A percentile compares a stretch with the other conserved stretches of the same genome.
phyloP scores from a whole-genome alignment of 768 basidiomycete species.

The Naematelia aurantialba region DNA sequence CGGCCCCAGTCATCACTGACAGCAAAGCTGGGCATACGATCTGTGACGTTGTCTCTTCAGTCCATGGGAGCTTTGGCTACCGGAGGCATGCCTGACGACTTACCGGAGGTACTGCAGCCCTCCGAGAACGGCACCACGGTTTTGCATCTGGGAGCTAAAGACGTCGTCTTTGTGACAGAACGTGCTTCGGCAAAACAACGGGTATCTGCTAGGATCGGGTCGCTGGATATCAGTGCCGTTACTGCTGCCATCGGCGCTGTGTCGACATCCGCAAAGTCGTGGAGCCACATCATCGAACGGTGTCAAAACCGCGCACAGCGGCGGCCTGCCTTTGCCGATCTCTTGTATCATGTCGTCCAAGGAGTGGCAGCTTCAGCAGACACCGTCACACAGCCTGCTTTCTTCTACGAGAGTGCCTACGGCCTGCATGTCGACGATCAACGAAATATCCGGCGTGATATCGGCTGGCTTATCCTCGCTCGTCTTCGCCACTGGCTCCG shows the following conservation, averaged over 20 bases:
- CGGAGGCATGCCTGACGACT: not conserved
- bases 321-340: conserved; percentile 4
- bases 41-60: not conserved
- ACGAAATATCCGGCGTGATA: conserved; percentile 52
- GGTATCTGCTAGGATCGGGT: not conserved
- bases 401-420: conserved; percentile 28
- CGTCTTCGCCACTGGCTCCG: conserved; percentile 69
- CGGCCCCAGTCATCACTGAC: not conserved
- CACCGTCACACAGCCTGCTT: conserved; percentile 4
- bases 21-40: not conserved
- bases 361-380: conserved; percentile 1
- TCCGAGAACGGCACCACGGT: not conserved
- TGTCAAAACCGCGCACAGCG: not conserved
- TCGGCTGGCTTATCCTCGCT: conserved; percentile 70
- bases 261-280: conserved; percentile 5
- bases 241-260: conserved; percentile 14
- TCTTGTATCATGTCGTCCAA: conserved; percentile 17
- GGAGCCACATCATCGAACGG: conserved; percentile 10
- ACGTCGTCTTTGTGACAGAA: not conserved
- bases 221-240: conserved; percentile 14
- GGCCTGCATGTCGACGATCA: conserved; percentile 38
- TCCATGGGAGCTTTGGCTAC: not conserved
- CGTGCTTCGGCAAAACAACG: not conserved
- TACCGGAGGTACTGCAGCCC: not conserved
- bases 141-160: not conserved